phyloP scores from a whole-genome alignment of 1,284 basidiomycete genomes.

The Fomitopsis palustris region DNA sequence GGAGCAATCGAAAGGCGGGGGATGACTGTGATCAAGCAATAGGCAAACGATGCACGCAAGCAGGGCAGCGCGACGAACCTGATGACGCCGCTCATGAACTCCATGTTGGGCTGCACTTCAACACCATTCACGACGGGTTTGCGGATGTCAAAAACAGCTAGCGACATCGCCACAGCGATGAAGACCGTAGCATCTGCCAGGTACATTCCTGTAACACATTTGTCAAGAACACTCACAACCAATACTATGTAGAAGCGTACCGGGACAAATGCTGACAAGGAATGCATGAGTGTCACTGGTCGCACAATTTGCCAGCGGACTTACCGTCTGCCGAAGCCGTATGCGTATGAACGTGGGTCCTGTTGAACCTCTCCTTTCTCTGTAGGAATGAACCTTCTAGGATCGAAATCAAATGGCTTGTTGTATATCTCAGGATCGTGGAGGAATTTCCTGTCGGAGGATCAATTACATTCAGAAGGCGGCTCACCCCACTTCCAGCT shows the following conservation, averaged over 20 bases:
- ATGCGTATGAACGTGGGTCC: constrained; percentile 22
- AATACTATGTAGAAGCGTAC: background rate
- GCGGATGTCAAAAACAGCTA: constrained; percentile 29
- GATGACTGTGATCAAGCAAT: constrained; percentile 17
- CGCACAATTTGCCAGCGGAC: constrained; percentile 10
- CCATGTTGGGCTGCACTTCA: constrained; percentile 21
- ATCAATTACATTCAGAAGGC: background rate
- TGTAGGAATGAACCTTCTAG: constrained; percentile 24
- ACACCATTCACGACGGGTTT: constrained; percentile 25
- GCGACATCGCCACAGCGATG: constrained; percentile 26
- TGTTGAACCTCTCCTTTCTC: constrained; percentile 16
- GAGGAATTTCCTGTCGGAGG: constrained; percentile 23
- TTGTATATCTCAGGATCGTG: constrained; percentile 26
- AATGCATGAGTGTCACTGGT: background rate
- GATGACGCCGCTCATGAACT: constrained; percentile 23
- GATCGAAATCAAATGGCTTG: constrained; percentile 27
- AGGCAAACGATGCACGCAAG: too few species aligned
- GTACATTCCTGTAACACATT: constrained; percentile 16
- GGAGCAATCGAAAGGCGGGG: constrained; percentile 29
- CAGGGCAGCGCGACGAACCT: constrained; percentile 11
- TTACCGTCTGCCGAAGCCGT: constrained; percentile 25
- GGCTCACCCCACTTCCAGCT: background rate
- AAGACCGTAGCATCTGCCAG: constrained; percentile 32
- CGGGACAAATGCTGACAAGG: constrained; percentile 13
- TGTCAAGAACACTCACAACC: background rate